Base-by-base conservation (phyloP, 768 basidiomycete genomes). In the Leccinum obscurum region DNA sequence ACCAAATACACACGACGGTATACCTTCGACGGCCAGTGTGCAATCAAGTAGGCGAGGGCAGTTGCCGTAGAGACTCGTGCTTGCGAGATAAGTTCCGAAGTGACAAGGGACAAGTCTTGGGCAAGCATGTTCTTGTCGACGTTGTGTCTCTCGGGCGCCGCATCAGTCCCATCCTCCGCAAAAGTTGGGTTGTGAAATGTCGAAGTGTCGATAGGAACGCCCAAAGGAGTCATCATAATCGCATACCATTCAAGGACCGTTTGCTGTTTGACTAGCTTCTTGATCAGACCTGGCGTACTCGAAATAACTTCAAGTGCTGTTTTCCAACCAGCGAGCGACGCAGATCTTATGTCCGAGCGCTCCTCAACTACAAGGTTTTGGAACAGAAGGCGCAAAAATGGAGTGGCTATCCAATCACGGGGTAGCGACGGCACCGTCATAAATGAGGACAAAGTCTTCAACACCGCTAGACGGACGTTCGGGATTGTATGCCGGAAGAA, bases 401-500 rank as follows among this genome's bases (percentile, higher is more conserved):
- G 81, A 0, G 83, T 79, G 39, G 83, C 77, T 63, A 96, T 83
- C 97, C 97, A 98, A 56, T 88, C 87, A 66, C 81, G 80, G 8
- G 90, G 83, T 48, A 95, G 82, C 0, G 86, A 83, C 7, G 85
- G 74, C 8, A 93, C 89, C 24, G 81, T 78, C 83, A 97, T 90
- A 75, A 98, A 95, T 8, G 90, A 89, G 57, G 87, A 82, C 10
- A 98, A 78, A 0, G 95, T 95, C 61, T 92, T 88, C 50, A 95
- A 90, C 3, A 98, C 95, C 3, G 97, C 89, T 14, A 95, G 81
- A 8, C 97, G 92, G 57, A 99, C 97, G 61, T 89, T 89, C 1
- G 90, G 76, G 67, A 99, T 98, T 0, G 96, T 95, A 73, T 99
- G 97, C 17, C 97, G 92, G 77, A 98, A 95, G 81, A 96, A 98